phyloP scores from a whole-genome alignment of 2,329 filamentous ascomycete genomes.

The Hypoxylon sp. region DNA sequence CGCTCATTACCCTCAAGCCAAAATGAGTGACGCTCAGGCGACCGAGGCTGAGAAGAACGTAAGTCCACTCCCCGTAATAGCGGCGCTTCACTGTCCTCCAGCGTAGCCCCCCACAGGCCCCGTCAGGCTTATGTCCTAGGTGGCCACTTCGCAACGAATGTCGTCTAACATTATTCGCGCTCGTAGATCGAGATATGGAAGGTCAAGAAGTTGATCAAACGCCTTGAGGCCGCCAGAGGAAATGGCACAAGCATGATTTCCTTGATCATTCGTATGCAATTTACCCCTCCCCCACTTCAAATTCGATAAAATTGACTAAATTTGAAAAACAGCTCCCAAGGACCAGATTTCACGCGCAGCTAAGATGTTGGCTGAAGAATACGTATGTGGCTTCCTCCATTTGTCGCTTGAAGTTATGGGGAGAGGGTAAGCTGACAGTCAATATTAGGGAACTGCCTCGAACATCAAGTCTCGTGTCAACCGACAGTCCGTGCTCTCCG shows the following conservation, averaged over 20 bases:
- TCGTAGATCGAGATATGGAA: slow-evolving; percentile 85
- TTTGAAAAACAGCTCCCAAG: slow-evolving; percentile 80
- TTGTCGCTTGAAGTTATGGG: slow-evolving; percentile 4
- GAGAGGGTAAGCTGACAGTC: slow-evolving; percentile 47
- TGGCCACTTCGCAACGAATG: slow-evolving; percentile 45
- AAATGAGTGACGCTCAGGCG: slow-evolving; percentile 87
- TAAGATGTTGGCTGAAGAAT: slow-evolving; percentile 99
- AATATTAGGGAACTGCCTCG: slow-evolving; percentile 86
- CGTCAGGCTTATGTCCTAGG: slow-evolving; percentile 38
- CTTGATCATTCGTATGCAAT: slow-evolving; percentile 89
- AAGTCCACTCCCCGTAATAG: slow-evolving; percentile 54
- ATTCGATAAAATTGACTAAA: slow-evolving; percentile 41
- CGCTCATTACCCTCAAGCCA: slow-evolving; percentile 61
- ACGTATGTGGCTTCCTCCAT: slow-evolving; percentile 70
- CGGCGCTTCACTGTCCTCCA: background rate
- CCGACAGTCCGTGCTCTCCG: slow-evolving; percentile 95
- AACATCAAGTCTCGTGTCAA: slow-evolving; percentile 99
- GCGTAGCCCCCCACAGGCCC: slow-evolving; percentile 17
- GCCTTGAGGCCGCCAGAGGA: slow-evolving; percentile 94
- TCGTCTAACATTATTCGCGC: slow-evolving; percentile 40
- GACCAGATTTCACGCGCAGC: slow-evolving; percentile 95
- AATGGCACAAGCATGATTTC: slow-evolving; percentile 99
- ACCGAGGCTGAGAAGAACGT: slow-evolving; percentile 98
- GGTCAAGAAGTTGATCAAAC: slow-evolving; percentile 99
- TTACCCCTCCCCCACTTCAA: slow-evolving; percentile 50